Base-by-base conservation (phyloP, 805 yeast species). In the Dipodascus albidus region DNA sequence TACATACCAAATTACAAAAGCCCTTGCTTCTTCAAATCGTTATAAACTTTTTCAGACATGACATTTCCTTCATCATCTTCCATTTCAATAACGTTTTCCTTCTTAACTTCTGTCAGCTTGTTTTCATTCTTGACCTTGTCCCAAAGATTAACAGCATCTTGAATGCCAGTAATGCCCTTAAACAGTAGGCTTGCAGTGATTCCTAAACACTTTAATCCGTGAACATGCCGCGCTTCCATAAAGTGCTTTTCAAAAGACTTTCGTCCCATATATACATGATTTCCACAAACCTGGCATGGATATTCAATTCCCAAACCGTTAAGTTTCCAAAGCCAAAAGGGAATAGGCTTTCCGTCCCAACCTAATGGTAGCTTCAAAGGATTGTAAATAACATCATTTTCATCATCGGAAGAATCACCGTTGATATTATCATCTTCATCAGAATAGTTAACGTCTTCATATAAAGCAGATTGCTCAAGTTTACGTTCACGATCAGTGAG, bases 11-110 rank as follows among this genome's bases (percentile, higher is more conserved):
- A n/a, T 53, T 69, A 89, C 27, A 88, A 60, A 50, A 91, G 71
- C 0, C 97, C 98, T 69, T 91, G 98, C 59, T 80, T 83, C 68
- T 87, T 86, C 64, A 91, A 73, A 59, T 93, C 97, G 19, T 82
- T 75, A 67, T 87, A 91, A 47, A 87, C 90, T 59, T 80, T 79
- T 60, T 82, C 83, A 33, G 85, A 78, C 95, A 91, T 85, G 15
- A 87, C 96, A 64, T 93, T 91, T 9, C 98, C 99, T 17, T 87
- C 89, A 1, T 80, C 84, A 64, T 93, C 98, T 65, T 91, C 98
- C 35, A 90, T 85, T 66, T 93, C 96, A 11, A 83, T 75, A 1
- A 80, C 79, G 52, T 74, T 72, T 57, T 83, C 85, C 49, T 62
- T 64, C 52, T 74, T 71, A 22, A 70, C 70, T 31, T 73, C 72